Conservation (phyloP, 139 green algal species). For the Asterochloris sp. region DNA sequence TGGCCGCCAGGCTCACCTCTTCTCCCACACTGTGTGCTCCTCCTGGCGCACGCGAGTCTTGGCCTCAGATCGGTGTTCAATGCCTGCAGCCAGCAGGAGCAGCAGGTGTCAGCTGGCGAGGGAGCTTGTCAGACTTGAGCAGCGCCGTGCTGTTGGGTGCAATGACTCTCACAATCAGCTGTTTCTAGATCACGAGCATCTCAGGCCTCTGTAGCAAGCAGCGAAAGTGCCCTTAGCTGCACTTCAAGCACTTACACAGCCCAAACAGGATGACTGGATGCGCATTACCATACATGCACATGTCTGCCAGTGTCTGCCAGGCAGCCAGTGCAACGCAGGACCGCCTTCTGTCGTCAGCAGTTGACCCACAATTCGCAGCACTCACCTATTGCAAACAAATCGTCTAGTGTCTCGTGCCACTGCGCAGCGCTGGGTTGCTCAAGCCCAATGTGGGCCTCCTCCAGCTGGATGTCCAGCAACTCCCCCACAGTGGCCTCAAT, state of each 20-base stretch:
- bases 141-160: not conserved
- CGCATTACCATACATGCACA: not conserved
- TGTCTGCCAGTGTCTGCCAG: not conserved
- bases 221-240: not conserved
- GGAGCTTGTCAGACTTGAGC: too few species aligned
- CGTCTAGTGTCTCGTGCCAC: constrained; percentile 62
- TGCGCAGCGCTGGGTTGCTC: constrained; percentile 41
- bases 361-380: not conserved
- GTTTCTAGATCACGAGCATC: not conserved
- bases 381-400: constrained; percentile 53
- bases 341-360: not conserved
- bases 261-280: not conserved
- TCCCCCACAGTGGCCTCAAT: constrained; percentile 50
- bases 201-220: not conserved
- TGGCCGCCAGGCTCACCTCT: too few species aligned
- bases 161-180: not conserved
- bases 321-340: too few species aligned
- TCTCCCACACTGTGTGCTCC: constrained; percentile 16
- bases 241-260: not conserved
- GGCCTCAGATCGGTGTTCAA: constrained; percentile 1
- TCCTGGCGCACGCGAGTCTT: not conserved
- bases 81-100: constrained; percentile 1
- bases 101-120: not conserved
- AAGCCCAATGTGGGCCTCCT: constrained; percentile 46
- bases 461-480: constrained; percentile 40